Evolutionary conservation across 768 basidiomycete genomes (phyloP).

Genomic region (Neoboletus brunneissimus): DNA sequence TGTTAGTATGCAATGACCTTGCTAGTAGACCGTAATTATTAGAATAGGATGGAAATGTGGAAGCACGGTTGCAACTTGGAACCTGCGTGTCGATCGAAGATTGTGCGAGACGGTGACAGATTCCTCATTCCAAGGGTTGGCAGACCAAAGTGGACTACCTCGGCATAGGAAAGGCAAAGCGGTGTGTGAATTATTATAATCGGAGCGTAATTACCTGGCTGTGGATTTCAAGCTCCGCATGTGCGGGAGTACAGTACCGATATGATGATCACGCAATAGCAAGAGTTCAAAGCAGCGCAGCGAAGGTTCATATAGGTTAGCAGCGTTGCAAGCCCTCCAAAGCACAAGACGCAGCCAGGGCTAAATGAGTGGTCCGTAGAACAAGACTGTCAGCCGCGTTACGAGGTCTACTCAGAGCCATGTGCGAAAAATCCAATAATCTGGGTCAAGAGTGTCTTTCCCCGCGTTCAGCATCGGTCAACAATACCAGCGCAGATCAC

Average conservation of each 20-base stretch:
- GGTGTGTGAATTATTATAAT: no score
- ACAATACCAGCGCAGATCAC: not conserved
- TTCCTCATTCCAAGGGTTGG: no score
- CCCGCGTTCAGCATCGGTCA: not conserved
- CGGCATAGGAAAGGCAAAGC: no score
- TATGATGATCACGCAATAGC: no score
- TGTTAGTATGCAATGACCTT: not conserved
- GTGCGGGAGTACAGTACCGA: no score
- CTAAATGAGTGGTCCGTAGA: no score
- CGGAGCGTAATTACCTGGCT: no score
- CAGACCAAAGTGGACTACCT: no score
- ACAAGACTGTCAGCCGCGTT: not conserved
- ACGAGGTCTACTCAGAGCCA: not conserved
- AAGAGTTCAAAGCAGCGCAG: not conserved
- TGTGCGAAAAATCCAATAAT: not conserved
- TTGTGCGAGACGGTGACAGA: no score
- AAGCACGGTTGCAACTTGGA: not conserved
- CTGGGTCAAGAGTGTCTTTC: not conserved
- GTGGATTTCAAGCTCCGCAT: no score
- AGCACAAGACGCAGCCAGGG: not conserved
- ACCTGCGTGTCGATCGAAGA: no score
- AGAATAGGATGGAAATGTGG: not conserved
- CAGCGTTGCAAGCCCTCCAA: not conserved
- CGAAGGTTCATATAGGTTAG: not conserved
- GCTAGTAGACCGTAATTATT: not conserved